Evolutionary conservation across 352 stramenopile genomes (phyloP).

Genomic region (Thalassiosira livingstoniorum): DNA sequence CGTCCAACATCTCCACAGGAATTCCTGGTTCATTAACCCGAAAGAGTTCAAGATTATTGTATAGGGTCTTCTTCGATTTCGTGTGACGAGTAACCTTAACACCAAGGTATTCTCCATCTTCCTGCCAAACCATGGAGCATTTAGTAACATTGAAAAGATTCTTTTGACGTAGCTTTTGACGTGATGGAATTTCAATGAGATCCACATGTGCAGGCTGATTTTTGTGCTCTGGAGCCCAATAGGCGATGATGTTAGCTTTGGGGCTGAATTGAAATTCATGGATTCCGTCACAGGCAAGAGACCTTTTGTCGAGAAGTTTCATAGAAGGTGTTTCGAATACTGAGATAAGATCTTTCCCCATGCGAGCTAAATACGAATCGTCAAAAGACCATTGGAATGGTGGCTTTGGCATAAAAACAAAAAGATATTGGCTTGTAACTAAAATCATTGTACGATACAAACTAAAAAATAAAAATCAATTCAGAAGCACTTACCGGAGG

Average conservation of each 20-base stretch:
- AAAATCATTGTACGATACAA: too few species aligned
- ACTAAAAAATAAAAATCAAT: too few species aligned
- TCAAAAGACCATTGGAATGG: slow-evolving; percentile 95
- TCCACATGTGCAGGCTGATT: slow-evolving; percentile 96
- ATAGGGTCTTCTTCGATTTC: slow-evolving; percentile 97
- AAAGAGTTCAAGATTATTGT: slow-evolving; percentile 99
- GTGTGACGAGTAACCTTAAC: slow-evolving; percentile 89
- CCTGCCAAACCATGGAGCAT: slow-evolving; percentile 94
- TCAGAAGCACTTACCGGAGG: too few species aligned
- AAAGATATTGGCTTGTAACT: too few species aligned
- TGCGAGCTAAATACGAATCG: slow-evolving; percentile 94
- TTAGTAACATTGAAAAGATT: slow-evolving; percentile 98
- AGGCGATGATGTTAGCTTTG: slow-evolving; percentile 93
- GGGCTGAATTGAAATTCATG: slow-evolving; percentile 98
- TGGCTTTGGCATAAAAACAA: too few species aligned
- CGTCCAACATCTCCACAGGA: slow-evolving; percentile 97
- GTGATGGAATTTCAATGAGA: slow-evolving; percentile 94
- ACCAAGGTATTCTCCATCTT: slow-evolving; percentile 90
- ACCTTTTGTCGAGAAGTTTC: slow-evolving; percentile 98
- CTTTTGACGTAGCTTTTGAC: slow-evolving; percentile 96
- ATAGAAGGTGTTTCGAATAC: slow-evolving; percentile 97
- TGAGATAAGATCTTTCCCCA: slow-evolving; percentile 90
- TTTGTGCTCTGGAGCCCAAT: slow-evolving; percentile 95
- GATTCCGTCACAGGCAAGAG: slow-evolving; percentile 93
- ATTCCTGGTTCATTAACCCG: slow-evolving; percentile 93